Evolutionary conservation across 352 stramenopile genomes (phyloP).

Genomic region (Phytopythium sindhum): DNA sequence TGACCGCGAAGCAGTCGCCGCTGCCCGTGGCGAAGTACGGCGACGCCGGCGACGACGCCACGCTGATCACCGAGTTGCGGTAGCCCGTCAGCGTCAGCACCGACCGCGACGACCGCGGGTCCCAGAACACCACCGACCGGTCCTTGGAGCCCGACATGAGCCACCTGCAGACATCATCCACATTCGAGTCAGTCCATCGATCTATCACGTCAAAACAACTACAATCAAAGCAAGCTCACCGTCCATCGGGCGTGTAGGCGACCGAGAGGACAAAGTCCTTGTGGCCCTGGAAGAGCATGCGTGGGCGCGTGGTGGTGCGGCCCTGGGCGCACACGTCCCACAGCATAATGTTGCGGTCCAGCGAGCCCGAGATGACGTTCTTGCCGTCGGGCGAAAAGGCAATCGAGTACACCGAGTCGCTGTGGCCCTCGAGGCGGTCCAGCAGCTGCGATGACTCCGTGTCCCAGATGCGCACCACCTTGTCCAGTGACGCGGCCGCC

Average conservation of each 20-base stretch:
- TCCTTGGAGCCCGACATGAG: slow-evolving; percentile 88
- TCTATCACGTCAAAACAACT: not conserved
- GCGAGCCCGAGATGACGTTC: slow-evolving; percentile 82
- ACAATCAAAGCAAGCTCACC: slow-evolving; percentile 29
- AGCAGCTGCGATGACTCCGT: slow-evolving; percentile 77
- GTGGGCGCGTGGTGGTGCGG: slow-evolving; percentile 71
- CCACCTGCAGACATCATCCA: slow-evolving; percentile 39
- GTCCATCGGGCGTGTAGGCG: slow-evolving; percentile 84
- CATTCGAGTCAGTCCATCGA: not conserved
- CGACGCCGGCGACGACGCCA: slow-evolving; percentile 76
- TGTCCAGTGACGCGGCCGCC: slow-evolving; percentile 78
- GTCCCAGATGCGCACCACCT: slow-evolving; percentile 86
- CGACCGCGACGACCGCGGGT: slow-evolving; percentile 75
- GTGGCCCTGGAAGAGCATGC: slow-evolving; percentile 87
- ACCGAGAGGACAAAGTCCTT: slow-evolving; percentile 87
- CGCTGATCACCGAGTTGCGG: slow-evolving; percentile 87
- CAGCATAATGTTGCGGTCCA: slow-evolving; percentile 86
- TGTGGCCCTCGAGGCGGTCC: slow-evolving; percentile 80
- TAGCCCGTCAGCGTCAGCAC: slow-evolving; percentile 82
- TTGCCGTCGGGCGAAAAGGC: slow-evolving; percentile 85
- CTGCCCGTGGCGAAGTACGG: slow-evolving; percentile 85
- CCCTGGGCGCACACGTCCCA: slow-evolving; percentile 82
- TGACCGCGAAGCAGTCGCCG: slow-evolving; percentile 79
- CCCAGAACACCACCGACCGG: slow-evolving; percentile 85
- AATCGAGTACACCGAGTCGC: slow-evolving; percentile 86